Evolutionary conservation across 2,329 filamentous ascomycete genomes (phyloP), one percentile per base, ranked within the genome.

Genomic region (Lecanoromycetidae sp.): DNA sequence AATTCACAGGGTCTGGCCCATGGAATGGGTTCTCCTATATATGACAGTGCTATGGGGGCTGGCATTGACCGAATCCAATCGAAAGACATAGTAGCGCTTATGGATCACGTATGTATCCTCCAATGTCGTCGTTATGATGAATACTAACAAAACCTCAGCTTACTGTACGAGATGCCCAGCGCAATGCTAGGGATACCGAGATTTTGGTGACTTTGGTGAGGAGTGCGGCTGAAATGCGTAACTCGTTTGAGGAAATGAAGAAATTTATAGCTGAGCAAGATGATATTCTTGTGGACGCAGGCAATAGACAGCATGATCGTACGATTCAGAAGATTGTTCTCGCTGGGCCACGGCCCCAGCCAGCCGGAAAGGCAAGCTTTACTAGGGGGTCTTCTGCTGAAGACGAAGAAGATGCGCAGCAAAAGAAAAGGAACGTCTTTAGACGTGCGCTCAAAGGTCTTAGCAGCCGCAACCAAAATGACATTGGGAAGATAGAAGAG

Each of bases 181-280:
- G 91, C 50, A 96, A 91, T 65, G 91, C 91, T 37, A 79, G 91
- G 36, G 91, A 98, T 58, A 96, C 91, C 0, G 91, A 98, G 65
- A 95, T 98, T 46, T 71, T 98, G 15, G 86, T 95, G 38, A 90
- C 91, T 0, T 77, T 98, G 26, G 91, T 98, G 52, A 82, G 90
- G 50, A 88, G 87, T 46, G 90, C 91, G 3, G 82, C 91, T 10
- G 91, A 98, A 66, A 96, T 96, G 88, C 86, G 90, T 54, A 93
- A 85, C 56, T 93, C 87, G 0, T 94, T 96, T 60, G 86, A 94
- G 55, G 88, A 94, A 57, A 84, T 98, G 74, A 95, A 91, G 71
- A 84, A 82, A 54, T 82, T 94, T 59, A 83, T 98, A 52, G 82
- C 84, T 41, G 84, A 93, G 55, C 90, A 93, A 51, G 90, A 95